A percentile compares a stretch with the other conserved stretches of the same genome.
These are phyloP conservation scores for Monilinia laxa DNA, from an alignment of 2,329 filamentous ascomycete genomes.

Conservation along the genomic window DNA sequence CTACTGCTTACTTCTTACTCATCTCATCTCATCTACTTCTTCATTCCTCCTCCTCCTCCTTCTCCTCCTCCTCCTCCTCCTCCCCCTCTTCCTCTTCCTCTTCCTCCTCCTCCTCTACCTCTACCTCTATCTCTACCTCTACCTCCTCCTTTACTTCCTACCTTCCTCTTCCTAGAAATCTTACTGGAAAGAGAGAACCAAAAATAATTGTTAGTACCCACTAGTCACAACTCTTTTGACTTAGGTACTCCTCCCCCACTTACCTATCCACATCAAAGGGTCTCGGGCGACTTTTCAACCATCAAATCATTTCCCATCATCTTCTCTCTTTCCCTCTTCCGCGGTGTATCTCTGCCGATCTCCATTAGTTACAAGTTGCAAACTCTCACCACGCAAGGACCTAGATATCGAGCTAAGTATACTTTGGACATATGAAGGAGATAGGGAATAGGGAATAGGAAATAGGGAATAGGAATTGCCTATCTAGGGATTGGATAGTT, in stretches of 20 bases:
- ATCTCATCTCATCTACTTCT: too few species aligned
- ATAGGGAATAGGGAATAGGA: too few species aligned
- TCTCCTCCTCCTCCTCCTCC: neutral
- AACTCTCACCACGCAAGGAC: constrained; percentile 15
- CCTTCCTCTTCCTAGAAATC: neutral
- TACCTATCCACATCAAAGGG: constrained; percentile 9
- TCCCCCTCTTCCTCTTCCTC: neutral
- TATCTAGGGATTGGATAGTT: too few species aligned
- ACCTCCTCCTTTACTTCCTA: neutral
- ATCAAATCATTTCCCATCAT: constrained; percentile 4
- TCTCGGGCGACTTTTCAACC: neutral
- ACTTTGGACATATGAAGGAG: neutral
- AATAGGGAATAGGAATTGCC: too few species aligned
- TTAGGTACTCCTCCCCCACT: constrained; percentile 3
- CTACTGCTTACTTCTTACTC: neutral
- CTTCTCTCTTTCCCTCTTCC: constrained; percentile 8
- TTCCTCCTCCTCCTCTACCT: neutral
- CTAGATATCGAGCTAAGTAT: constrained; percentile 5
- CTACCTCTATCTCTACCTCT: neutral
- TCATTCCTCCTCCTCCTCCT: too few species aligned
- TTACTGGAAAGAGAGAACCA: neutral
- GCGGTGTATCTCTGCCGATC: constrained; percentile 22
- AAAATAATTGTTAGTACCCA: neutral
- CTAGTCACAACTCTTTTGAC: constrained; percentile 6
- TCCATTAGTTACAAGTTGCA: neutral